Evolutionary conservation across 192 early-diverging fungal genomes (phyloP).

Genomic region (Backusella mclennaniae): DNA sequence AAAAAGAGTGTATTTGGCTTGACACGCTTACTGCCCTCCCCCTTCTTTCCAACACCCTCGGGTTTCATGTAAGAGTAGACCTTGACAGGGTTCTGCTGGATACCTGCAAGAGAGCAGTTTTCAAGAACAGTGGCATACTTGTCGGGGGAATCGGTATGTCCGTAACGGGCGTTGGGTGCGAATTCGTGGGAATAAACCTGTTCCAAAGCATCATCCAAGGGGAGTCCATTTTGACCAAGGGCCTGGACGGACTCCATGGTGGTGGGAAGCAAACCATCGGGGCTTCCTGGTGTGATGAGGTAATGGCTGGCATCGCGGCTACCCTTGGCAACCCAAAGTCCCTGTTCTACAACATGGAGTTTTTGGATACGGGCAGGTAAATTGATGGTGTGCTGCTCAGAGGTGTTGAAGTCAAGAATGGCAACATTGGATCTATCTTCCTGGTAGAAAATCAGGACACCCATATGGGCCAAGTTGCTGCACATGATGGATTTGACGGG

Average conservation of each 20-base stretch:
- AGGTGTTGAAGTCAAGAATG: slow-evolving; percentile 56
- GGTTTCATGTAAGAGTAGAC: slow-evolving; percentile 15
- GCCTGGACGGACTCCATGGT: slow-evolving; percentile 26
- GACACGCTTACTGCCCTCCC: slow-evolving; percentile 24
- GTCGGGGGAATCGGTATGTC: not conserved
- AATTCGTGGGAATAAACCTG: slow-evolving; percentile 8
- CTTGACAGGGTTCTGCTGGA: not conserved
- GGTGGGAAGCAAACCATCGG: not conserved
- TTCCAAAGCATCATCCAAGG: not conserved
- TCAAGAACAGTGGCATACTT: slow-evolving; percentile 12
- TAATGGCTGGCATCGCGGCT: slow-evolving; percentile 39
- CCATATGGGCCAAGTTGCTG: slow-evolving; percentile 30
- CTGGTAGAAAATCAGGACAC: slow-evolving; percentile 56
- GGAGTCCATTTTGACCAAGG: slow-evolving; percentile 21
- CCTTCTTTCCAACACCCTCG: not conserved
- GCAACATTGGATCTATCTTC: slow-evolving; percentile 43
- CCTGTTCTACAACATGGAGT: slow-evolving; percentile 41
- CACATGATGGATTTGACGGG: slow-evolving; percentile 47
- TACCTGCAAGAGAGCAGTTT: slow-evolving; percentile 12
- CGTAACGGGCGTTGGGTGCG: not conserved
- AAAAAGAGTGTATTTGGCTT: slow-evolving; percentile 46
- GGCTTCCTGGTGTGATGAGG: slow-evolving; percentile 27
- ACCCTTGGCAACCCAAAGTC: slow-evolving; percentile 48
- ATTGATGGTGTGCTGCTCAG: slow-evolving; percentile 45
- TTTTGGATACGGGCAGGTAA: slow-evolving; percentile 45